phyloP scores from a whole-genome alignment of 306 rosid species.

The Acacia confusa region DNA sequence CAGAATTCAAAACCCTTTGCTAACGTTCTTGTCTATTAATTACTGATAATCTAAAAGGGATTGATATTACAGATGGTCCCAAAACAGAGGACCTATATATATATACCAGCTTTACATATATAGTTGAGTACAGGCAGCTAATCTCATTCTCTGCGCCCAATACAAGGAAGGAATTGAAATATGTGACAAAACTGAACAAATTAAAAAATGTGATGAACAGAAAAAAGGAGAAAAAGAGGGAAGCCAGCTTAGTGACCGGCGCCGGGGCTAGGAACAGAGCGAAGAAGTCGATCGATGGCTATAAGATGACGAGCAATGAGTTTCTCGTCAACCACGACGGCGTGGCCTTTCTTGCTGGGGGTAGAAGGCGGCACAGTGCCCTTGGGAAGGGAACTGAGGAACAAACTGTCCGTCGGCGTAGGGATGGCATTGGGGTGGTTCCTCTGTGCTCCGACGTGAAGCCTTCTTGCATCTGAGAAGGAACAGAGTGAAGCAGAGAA shows the following conservation, averaged over 20 bases:
- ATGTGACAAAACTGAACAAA: conserved; percentile 27
- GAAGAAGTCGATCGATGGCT: conserved; percentile 40
- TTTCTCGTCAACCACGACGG: conserved; percentile 51
- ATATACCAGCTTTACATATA: conserved; percentile 40
- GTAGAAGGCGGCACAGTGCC: conserved; percentile 71
- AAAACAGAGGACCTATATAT: conserved; percentile 17
- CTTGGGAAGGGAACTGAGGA: conserved; percentile 69
- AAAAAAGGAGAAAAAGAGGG: not conserved
- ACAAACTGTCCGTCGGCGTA: conserved; percentile 31
- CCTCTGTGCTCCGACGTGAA: conserved; percentile 27
- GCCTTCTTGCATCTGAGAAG: conserved; percentile 51
- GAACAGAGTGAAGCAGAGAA: conserved; percentile 40
- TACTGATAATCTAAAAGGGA: conserved; percentile 19
- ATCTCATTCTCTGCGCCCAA: not conserved
- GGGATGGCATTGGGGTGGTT: conserved; percentile 2
- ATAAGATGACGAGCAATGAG: conserved; percentile 71
- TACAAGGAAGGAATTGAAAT: not conserved
- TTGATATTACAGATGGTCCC: conserved; percentile 24
- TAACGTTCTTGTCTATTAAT: not conserved
- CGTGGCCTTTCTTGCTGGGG: conserved; percentile 75
- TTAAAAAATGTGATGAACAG: conserved; percentile 8
- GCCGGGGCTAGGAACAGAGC: conserved; percentile 90
- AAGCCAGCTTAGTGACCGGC: conserved; percentile 60
- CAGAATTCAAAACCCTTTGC: conserved; percentile 22
- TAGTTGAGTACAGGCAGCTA: conserved; percentile 3